These are phyloP conservation scores for Halenospora varia DNA, from an alignment of 495 filamentous ascomycete genomes.

Conservation along the genomic window DNA sequence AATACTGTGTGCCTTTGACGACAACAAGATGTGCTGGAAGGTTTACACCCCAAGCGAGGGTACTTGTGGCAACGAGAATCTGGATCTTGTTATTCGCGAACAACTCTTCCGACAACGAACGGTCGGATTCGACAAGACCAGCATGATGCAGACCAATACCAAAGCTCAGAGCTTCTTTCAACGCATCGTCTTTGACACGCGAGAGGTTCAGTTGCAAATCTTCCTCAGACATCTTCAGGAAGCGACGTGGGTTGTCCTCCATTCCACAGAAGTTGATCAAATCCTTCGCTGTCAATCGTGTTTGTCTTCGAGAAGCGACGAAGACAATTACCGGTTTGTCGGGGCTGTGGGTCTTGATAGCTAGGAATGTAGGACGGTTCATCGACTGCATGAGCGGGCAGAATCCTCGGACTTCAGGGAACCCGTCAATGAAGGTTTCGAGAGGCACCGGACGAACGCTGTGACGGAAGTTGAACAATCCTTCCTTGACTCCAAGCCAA, in stretches of 20 bases:
- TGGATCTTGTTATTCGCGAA: conserved; percentile 99
- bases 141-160: conserved; percentile 97
- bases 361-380: conserved; percentile 96
- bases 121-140: conserved; percentile 90
- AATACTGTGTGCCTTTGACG: conserved; percentile 97
- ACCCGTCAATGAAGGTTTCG: conserved; percentile 96
- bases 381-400: conserved; percentile 98
- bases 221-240: conserved; percentile 90
- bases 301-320: conserved; percentile 92
- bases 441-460: conserved; percentile 96
- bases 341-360: conserved; percentile 92
- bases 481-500: conserved; percentile 97
- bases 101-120: conserved; percentile 85
- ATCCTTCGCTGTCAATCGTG: conserved; percentile 89
- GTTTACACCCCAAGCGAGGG: conserved; percentile 97
- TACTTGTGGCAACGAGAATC: conserved; percentile 93
- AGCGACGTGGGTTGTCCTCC: conserved; percentile 94
- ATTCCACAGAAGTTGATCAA: conserved; percentile 96
- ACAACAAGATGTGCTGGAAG: conserved; percentile 95
- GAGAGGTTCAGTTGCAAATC: conserved; percentile 80
- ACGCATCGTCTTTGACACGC: conserved; percentile 85
- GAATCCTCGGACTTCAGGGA: conserved; percentile 91
- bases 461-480: conserved; percentile 95
- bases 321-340: conserved; percentile 98
- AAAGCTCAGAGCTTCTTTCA: conserved; percentile 89